Evolutionary conservation across 192 early-diverging fungal species (phyloP).

Genomic region (Coemansia sp.): DNA sequence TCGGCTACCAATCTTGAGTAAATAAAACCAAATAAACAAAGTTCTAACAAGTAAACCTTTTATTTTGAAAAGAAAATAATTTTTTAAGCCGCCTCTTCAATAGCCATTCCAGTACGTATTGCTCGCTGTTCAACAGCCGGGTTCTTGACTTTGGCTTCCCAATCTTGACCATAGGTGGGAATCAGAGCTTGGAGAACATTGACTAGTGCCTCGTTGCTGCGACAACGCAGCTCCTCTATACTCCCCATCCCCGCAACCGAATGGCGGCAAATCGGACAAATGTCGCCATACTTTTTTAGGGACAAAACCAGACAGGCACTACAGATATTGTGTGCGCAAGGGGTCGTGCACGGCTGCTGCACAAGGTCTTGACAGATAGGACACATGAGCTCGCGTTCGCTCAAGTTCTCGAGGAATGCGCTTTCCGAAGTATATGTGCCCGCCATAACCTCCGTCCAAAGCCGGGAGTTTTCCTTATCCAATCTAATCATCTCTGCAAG

Average conservation of each 20-base stretch:
- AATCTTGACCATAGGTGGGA: slow-evolving; percentile 32
- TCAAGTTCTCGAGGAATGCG: slow-evolving; percentile 25
- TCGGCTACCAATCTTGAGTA: too few species aligned
- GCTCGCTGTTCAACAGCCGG: slow-evolving; percentile 17
- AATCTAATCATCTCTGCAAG: slow-evolving; percentile 31
- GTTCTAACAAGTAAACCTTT: not conserved
- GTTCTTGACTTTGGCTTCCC: slow-evolving; percentile 4
- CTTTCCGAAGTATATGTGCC: slow-evolving; percentile 10
- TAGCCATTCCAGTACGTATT: slow-evolving; percentile 4
- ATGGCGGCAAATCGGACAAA: slow-evolving; percentile 39
- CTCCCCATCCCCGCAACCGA: slow-evolving; percentile 22
- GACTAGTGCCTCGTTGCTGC: slow-evolving; percentile 28
- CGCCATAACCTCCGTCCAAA: slow-evolving; percentile 27
- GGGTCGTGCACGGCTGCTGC: slow-evolving; percentile 31
- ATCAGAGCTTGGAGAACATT: slow-evolving; percentile 33
- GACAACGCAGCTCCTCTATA: slow-evolving; percentile 7
- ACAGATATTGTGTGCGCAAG: slow-evolving; percentile 47
- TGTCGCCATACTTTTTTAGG: slow-evolving; percentile 21
- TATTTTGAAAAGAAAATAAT: not conserved
- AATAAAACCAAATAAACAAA: not conserved
- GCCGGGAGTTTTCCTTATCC: slow-evolving; percentile 31
- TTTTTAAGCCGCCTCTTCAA: slow-evolving; percentile 1
- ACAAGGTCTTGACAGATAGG: slow-evolving; percentile 48
- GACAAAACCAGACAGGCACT: slow-evolving; percentile 26
- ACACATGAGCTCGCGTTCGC: slow-evolving; percentile 28